Evolutionary conservation across 495 filamentous ascomycete genomes (phyloP).

Genomic region (Penicillium pancosmium): DNA sequence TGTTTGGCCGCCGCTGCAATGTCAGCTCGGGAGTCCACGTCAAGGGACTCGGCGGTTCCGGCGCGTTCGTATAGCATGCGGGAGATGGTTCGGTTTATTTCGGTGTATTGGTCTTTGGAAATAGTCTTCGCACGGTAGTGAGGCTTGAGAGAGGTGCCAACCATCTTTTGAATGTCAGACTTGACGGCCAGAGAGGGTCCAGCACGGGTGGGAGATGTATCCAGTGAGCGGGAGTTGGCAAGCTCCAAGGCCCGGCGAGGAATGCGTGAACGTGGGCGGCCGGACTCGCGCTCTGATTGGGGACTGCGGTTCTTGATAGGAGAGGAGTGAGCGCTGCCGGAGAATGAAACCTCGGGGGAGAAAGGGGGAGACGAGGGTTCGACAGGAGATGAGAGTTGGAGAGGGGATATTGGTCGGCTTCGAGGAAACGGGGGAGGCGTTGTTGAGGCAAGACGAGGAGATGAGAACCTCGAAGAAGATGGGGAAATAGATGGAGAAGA

Average conservation of each 20-base stretch:
- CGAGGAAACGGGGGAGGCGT: conserved; percentile 71
- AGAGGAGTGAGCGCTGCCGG: conserved; percentile 26
- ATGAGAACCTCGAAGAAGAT: conserved; percentile 64
- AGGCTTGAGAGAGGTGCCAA: conserved; percentile 74
- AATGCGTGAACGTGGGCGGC: conserved; percentile 32
- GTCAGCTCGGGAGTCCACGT: conserved; percentile 56
- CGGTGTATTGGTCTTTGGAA: conserved; percentile 80
- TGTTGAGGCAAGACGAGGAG: conserved; percentile 67
- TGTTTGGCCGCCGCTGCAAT: conserved; percentile 72
- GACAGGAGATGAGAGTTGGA: conserved; percentile 65
- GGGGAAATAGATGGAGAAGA: conserved; percentile 79
- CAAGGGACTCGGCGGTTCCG: conserved; percentile 58
- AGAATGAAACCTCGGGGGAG: conserved; percentile 50
- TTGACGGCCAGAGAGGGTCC: conserved; percentile 72
- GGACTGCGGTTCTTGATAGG: conserved; percentile 19
- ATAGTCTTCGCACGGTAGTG: conserved; percentile 69
- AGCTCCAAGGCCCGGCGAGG: conserved; percentile 38
- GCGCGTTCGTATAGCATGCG: conserved; percentile 84
- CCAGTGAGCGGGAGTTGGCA: conserved; percentile 44
- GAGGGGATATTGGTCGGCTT: conserved; percentile 66
- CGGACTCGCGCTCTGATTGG: conserved; percentile 11
- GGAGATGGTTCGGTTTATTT: conserved; percentile 83
- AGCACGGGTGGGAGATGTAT: conserved; percentile 58
- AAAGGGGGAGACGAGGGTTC: conserved; percentile 65
- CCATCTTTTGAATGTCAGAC: conserved; percentile 78